phyloP scores from a whole-genome alignment of 2,329 filamentous ascomycete genomes.

The Teratosphaeria epicoccoides region DNA sequence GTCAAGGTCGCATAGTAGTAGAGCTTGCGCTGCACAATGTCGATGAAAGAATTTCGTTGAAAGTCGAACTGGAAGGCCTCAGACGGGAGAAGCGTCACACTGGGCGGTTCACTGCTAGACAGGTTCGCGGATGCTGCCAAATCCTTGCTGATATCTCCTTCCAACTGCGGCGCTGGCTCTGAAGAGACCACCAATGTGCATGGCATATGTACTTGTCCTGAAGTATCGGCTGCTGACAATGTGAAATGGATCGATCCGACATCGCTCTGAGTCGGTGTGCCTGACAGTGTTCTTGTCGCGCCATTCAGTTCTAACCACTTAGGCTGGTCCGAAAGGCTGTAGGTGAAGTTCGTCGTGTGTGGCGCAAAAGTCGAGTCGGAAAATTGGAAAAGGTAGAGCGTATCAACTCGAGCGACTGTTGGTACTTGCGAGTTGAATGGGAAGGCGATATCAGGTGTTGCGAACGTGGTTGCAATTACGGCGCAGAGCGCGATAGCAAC shows the following conservation, averaged over 20 bases:
- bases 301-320: conserved; percentile 65
- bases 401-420: conserved; percentile 58
- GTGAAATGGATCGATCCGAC: conserved; percentile 51
- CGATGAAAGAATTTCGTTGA: conserved; percentile 48
- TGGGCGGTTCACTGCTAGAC: conserved; percentile 45
- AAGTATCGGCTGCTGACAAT: conserved; percentile 58
- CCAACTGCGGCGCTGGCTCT: conserved; percentile 43
- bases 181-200: conserved; percentile 62
- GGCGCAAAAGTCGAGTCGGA: conserved; percentile 64
- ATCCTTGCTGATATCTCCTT: conserved; percentile 48
- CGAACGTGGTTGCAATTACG: conserved; percentile 10
- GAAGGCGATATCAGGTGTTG: conserved; percentile 42
- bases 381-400: conserved; percentile 61
- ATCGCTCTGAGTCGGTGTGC: conserved; percentile 52
- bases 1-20: conserved; percentile 66
- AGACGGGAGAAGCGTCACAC: conserved; percentile 35
- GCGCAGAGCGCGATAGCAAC: conserved; percentile 8
- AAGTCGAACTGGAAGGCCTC: conserved; percentile 34
- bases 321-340: conserved; percentile 56
- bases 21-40: conserved; percentile 39
- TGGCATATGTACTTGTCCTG: conserved; percentile 52
- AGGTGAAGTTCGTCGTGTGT: conserved; percentile 45
- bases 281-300: conserved; percentile 53
- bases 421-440: conserved; percentile 80
- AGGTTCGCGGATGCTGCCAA: conserved; percentile 46